A percentile compares a stretch with the other conserved stretches of the same genome.
Conservation (phyloP, 2,329 filamentous ascomycete species). For the Pseudovirgaria hyperparasitica region DNA sequence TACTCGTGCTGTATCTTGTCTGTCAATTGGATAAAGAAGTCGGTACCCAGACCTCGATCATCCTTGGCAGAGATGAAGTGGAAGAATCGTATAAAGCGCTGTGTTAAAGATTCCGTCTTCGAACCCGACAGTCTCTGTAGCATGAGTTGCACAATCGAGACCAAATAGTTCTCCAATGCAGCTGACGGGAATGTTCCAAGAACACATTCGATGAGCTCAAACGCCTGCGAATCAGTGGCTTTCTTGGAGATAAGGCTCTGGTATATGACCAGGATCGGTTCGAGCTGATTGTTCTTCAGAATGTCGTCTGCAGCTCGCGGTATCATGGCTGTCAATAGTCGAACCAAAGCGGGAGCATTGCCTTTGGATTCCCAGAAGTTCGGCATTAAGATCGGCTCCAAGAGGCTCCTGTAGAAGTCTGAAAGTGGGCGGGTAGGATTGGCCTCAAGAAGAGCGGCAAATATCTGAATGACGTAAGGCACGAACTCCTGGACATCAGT, state of each 20-base stretch:
- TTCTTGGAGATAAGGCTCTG: slow-evolving; percentile 76
- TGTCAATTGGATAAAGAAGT: slow-evolving; percentile 81
- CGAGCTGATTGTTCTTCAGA: slow-evolving; percentile 65
- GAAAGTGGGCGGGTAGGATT: slow-evolving; percentile 70
- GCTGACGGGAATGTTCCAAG: slow-evolving; percentile 60
- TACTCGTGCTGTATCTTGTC: slow-evolving; percentile 64
- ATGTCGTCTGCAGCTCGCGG: slow-evolving; percentile 63
- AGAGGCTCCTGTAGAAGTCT: slow-evolving; percentile 65
- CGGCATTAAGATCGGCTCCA: slow-evolving; percentile 68
- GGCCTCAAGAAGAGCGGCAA: slow-evolving; percentile 78
- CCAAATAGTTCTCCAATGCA: slow-evolving; percentile 66
- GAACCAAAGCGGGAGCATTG: slow-evolving; percentile 82
- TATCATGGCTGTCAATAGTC: slow-evolving; percentile 73
- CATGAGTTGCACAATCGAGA: slow-evolving; percentile 67
- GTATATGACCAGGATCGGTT: slow-evolving; percentile 88
- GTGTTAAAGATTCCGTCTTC: slow-evolving; percentile 72
- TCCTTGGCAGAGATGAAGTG: slow-evolving; percentile 74
- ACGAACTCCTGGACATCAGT: slow-evolving; percentile 88
- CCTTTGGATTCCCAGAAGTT: slow-evolving; percentile 81
- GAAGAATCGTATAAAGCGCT: slow-evolving; percentile 87
- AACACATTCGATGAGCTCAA: slow-evolving; percentile 79
- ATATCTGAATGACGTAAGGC: slow-evolving; percentile 91
- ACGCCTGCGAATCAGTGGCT: slow-evolving; percentile 72
- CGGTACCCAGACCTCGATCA: slow-evolving; percentile 73
- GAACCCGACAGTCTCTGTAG: slow-evolving; percentile 59